Evolutionary conservation across 768 basidiomycete species (phyloP), one percentile per base, ranked within the genome.

Genomic region (Boletus vinaceobasis): DNA sequence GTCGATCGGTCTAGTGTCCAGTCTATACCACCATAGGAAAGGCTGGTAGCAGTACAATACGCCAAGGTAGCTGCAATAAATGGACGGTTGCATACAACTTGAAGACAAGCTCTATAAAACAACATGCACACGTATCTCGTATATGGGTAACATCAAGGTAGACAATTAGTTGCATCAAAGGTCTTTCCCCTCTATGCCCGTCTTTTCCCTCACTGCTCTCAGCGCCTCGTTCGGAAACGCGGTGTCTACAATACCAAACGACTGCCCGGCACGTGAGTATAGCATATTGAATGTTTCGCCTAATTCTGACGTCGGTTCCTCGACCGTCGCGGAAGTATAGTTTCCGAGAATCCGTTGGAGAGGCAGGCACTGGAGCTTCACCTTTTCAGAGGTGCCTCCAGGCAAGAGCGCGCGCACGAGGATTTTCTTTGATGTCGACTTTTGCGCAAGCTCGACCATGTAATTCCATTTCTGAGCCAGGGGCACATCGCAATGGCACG

Each of bases 341-440:
- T 57, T 60, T 35, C 49, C 56, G 21, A 67, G 37, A 19, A 63
- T 19, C 39, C 57, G 53, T 21, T 56, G 56, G 37, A 69, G 54
- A 43, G 68, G 63, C 26, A 63, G 44, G 21, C 64, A 60, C 36
- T 65, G 70, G 31, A 69, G 51, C 32, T 65, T 65, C 23, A 69
- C 60, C 32, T 57, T 71, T 7, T 58, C 53, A 5, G 60, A 60
- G 13, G 55, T 58, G 29, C 68, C 68, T 7, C 57, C 60, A 7
- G 67, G 67, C 11, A 69, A 56, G 45, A 71, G 60, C 23, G 69
- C 63, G 38, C 67, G 67, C 21, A 71, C 53, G 32, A 71, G 63
- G 23, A 71, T 29, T 15, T 51, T 57, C 21, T 55, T 67, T 21
- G 55, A 52, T 10, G 54, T 23, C 44, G 67, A 58, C 38, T 58